Percentiles rank a stretch among this genome's conserved stretches.
phyloP scores from a whole-genome alignment of 2,329 filamentous ascomycete genomes.

The Penicillium sp. region DNA sequence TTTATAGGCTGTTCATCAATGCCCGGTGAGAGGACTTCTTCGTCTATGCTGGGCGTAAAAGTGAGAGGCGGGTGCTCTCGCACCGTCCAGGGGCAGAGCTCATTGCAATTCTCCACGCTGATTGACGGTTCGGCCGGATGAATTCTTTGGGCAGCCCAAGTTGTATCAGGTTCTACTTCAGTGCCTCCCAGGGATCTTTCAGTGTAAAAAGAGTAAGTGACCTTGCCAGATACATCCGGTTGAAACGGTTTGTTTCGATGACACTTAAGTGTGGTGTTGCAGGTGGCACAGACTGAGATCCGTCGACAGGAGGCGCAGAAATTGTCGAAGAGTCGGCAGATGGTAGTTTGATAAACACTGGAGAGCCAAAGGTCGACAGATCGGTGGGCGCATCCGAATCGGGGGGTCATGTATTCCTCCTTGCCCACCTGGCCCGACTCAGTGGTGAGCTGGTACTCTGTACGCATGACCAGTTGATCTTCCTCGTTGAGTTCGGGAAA shows the following conservation, averaged over 20 bases:
- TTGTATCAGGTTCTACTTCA: constrained; percentile 27
- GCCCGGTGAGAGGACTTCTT: constrained; percentile 35
- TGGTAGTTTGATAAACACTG: constrained; percentile 38
- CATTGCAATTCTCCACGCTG: constrained; percentile 38
- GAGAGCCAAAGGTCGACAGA: constrained; percentile 43
- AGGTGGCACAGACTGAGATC: constrained; percentile 38
- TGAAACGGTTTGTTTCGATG: constrained; percentile 34
- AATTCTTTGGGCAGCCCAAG: constrained; percentile 38
- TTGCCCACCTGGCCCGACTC: constrained; percentile 37
- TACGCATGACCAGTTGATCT: constrained; percentile 34
- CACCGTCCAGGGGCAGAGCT: constrained; percentile 42
- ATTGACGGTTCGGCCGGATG: constrained; percentile 37
- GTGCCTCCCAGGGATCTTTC: constrained; percentile 34
- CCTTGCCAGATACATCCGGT: constrained; percentile 24
- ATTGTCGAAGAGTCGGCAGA: constrained; percentile 36
- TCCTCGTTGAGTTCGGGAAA: constrained; percentile 36
- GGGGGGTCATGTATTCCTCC: constrained; percentile 40
- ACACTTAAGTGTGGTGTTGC: constrained; percentile 35
- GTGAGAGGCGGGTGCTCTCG: constrained; percentile 37
- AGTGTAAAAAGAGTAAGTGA: constrained; percentile 38
- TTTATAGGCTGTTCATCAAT: constrained; percentile 33
- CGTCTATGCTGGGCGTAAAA: constrained; percentile 33
- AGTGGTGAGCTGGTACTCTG: constrained; percentile 39
- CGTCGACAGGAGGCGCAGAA: constrained; percentile 36
- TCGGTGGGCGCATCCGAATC: constrained; percentile 42